Evolutionary conservation across 2,329 filamentous ascomycete genomes (phyloP).

Genomic region (Lecanicillium sp.): DNA sequence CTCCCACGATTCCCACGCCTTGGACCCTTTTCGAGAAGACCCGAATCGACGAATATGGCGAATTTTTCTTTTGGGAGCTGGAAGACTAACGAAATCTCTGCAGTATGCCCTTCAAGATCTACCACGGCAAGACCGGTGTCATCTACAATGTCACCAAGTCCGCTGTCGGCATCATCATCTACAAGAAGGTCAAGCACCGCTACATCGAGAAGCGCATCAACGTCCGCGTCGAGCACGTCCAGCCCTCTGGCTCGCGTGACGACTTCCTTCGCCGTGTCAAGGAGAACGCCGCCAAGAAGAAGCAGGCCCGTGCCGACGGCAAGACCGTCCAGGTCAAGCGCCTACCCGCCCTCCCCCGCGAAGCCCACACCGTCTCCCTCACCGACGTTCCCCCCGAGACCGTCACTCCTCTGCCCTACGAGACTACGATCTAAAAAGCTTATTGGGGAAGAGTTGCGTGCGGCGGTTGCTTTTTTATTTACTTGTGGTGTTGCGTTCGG

Average conservation of each 20-base stretch:
- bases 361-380: slow-evolving; percentile 69
- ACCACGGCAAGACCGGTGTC: slow-evolving; percentile 98
- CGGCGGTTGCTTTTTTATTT: slow-evolving; percentile 28
- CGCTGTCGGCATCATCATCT: slow-evolving; percentile 96
- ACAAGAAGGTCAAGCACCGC: slow-evolving; percentile 99
- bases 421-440: slow-evolving; percentile 84
- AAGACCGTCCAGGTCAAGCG: slow-evolving; percentile 89
- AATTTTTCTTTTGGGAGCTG: not conserved
- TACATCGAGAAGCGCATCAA: slow-evolving; percentile 99
- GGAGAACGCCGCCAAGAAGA: slow-evolving; percentile 87
- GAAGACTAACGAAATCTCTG: slow-evolving; percentile 28
- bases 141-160: slow-evolving; percentile 99
- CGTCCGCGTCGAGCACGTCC: slow-evolving; percentile 96
- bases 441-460: slow-evolving; percentile 11
- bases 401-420: slow-evolving; percentile 86
- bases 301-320: slow-evolving; percentile 86
- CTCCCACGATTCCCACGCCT: slow-evolving; percentile 2
- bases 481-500: slow-evolving; percentile 35
- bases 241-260: slow-evolving; percentile 88
- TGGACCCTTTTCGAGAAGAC: slow-evolving; percentile 1
- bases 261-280: slow-evolving; percentile 97
- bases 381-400: slow-evolving; percentile 86
- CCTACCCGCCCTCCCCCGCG: slow-evolving; percentile 71
- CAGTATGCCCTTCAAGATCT: slow-evolving; percentile 98
- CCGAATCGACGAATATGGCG: not conserved